phyloP scores from a whole-genome alignment of 805 yeast genomes.

The Candida krabiensis region DNA sequence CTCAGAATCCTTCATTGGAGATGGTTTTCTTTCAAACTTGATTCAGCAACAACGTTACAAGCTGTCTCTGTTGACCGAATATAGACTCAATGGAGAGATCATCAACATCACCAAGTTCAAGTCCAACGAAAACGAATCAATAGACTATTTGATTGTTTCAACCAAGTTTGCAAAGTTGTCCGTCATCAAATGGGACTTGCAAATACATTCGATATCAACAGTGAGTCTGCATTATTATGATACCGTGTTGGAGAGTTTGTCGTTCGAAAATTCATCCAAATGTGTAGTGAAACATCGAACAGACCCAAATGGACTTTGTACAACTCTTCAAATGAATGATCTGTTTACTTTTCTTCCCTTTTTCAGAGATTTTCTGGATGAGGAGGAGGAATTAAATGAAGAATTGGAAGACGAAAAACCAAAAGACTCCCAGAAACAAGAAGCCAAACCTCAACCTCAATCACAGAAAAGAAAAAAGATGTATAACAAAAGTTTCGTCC shows the following conservation, averaged over 20 bases:
- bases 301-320: conserved; percentile 62
- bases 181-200: conserved; percentile 66
- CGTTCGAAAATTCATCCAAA: conserved; percentile 40
- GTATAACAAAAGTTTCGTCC: conserved; percentile 55
- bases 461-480: conserved; percentile 24
- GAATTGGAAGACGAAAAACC: conserved; percentile 16
- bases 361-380: conserved; percentile 40
- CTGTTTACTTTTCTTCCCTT: conserved; percentile 73
- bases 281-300: conserved; percentile 47
- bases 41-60: conserved; percentile 24
- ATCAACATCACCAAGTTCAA: conserved; percentile 54
- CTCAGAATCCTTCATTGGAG: conserved; percentile 21
- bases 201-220: conserved; percentile 57
- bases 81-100: conserved; percentile 67
- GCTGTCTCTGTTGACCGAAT: conserved; percentile 57
- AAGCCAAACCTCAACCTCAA: conserved; percentile 1
- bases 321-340: conserved; percentile 63
- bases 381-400: conserved; percentile 34
- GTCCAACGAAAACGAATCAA: conserved; percentile 42
- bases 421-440: conserved; percentile 7
- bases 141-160: conserved; percentile 64
- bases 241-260: conserved; percentile 52
- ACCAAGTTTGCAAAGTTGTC: conserved; percentile 79
- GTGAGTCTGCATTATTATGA: conserved; percentile 87
- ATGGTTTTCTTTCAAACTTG: conserved; percentile 20